Evolutionary conservation across 225 moss, liverwort and hornwort genomes (phyloP).

Genomic region (Takakia lepidozioides): DNA sequence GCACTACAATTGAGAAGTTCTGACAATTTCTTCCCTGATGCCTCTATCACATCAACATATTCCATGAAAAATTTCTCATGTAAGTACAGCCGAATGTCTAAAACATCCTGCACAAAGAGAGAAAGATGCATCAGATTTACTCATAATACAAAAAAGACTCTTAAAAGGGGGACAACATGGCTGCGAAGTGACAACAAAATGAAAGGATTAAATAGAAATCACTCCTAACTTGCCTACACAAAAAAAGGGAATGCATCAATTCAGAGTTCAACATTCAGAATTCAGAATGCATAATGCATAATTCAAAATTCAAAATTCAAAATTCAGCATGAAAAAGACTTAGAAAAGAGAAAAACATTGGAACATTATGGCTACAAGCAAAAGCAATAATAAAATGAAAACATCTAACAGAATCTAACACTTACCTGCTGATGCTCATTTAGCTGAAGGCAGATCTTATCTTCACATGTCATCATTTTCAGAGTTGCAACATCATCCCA

Average conservation of each 20-base stretch:
- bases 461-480: not conserved
- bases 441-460: not conserved
- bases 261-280: no score
- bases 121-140: no score
- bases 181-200: no score
- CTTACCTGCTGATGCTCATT: not conserved
- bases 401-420: not conserved
- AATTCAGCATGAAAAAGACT: not conserved
- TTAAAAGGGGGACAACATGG: no score
- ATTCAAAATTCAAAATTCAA: no score
- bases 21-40: not conserved
- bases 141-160: not conserved
- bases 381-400: not conserved
- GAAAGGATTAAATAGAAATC: no score
- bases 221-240: no score
- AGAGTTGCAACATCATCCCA: constrained; percentile 3
- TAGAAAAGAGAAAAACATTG: not conserved
- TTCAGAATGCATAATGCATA: no score
- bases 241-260: no score
- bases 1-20: not conserved
- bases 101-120: not conserved
- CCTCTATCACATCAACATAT: constrained; percentile 1
- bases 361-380: not conserved
- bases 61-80: not conserved
- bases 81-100: not conserved